phyloP scores from a whole-genome alignment of 805 yeast species.

The Torulaspora quercuum region DNA sequence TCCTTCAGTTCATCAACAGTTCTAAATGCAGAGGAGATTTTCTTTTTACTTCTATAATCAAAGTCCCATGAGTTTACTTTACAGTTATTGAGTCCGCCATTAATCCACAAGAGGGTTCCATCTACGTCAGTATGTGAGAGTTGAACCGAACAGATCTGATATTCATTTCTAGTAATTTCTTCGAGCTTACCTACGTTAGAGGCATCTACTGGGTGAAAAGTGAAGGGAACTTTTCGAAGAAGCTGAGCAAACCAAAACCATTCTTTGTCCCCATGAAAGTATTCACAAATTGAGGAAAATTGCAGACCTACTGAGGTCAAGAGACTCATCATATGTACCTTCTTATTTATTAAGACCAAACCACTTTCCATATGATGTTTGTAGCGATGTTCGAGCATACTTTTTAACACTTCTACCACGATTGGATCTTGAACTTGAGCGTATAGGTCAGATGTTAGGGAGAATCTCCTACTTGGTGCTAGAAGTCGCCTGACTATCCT shows the following conservation, averaged over 20 bases:
- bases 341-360: constrained; percentile 34
- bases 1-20: constrained; percentile 10
- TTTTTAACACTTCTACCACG: constrained; percentile 4
- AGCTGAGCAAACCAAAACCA: constrained; percentile 36
- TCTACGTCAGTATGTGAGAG: constrained; percentile 29
- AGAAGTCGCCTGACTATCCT: constrained; percentile 4
- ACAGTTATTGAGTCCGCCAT: constrained; percentile 35
- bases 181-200: constrained; percentile 25
- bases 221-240: constrained; percentile 22
- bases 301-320: constrained; percentile 23
- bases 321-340: constrained; percentile 27
- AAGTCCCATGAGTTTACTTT: constrained; percentile 20
- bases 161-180: constrained; percentile 1
- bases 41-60: constrained; percentile 8
- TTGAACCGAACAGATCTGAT: constrained; percentile 31
- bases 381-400: constrained; percentile 11
- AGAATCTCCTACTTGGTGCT: constrained; percentile 1
- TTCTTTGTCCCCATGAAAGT: constrained; percentile 33
- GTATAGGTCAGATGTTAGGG: not conserved
- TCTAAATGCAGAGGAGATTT: constrained; percentile 8
- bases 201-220: constrained; percentile 26
- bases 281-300: constrained; percentile 17
- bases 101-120: constrained; percentile 31
- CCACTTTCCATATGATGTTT: constrained; percentile 40
- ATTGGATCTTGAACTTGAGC: constrained; percentile 4